Percentiles rank a stretch among this genome's conserved stretches.
These are phyloP conservation scores for Taphrina flavorubra DNA, from an alignment of 1,139 yeast genomes.

Conservation along the genomic window DNA sequence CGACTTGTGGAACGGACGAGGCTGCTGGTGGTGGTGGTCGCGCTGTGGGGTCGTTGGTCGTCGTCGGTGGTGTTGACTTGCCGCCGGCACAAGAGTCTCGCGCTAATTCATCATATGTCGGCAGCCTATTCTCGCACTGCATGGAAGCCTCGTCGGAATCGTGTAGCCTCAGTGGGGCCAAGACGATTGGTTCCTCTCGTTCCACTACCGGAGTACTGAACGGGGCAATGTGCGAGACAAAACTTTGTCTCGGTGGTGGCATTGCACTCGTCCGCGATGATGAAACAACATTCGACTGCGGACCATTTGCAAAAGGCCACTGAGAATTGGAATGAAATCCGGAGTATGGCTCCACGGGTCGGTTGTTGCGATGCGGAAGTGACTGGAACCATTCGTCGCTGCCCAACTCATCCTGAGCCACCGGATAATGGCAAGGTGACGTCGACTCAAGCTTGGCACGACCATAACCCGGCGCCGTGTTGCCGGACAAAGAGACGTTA, in stretches of 20 bases:
- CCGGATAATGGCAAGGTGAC: background rate
- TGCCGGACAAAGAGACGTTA: background rate
- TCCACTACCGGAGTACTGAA: background rate
- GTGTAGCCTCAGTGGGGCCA: conserved; percentile 12
- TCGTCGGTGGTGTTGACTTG: background rate
- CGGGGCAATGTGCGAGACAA: background rate
- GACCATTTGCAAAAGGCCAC: background rate
- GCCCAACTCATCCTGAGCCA: background rate
- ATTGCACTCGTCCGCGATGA: background rate
- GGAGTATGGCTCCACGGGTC: background rate
- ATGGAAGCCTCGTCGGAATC: background rate
- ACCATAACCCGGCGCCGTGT: background rate
- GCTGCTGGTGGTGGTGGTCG: background rate
- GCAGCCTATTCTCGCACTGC: background rate
- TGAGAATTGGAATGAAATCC: background rate
- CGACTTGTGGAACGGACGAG: background rate
- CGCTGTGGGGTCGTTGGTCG: conserved; percentile 1
- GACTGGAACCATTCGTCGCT: conserved; percentile 13
- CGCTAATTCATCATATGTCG: conserved; percentile 8
- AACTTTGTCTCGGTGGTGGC: background rate
- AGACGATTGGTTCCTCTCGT: conserved; percentile 1
- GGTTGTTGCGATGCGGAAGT: background rate
- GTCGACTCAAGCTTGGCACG: background rate
- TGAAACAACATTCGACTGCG: background rate
- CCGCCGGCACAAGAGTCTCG: conserved; percentile 2